These are phyloP conservation scores for Isoetes engelmannii DNA, from an alignment of 83 land plant species.

Conservation along the genomic window DNA sequence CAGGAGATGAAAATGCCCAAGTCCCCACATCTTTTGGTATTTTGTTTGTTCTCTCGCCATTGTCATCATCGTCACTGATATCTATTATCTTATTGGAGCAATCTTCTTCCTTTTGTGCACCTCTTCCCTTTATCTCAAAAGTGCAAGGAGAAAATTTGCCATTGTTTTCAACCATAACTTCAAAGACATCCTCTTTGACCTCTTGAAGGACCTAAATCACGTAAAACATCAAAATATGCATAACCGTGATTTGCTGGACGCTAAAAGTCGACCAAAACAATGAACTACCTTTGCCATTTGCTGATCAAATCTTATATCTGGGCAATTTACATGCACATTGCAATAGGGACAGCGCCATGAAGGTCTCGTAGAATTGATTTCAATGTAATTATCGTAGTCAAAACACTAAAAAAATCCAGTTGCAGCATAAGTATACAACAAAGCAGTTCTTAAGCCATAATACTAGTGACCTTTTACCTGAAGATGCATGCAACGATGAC, in stretches of 20 bases:
- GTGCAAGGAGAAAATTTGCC: constrained; percentile 57
- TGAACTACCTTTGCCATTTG: constrained; percentile 66
- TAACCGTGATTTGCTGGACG: background rate
- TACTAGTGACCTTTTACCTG: constrained; percentile 11
- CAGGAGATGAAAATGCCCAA: background rate
- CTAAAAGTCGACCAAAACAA: background rate
- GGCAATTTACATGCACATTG: constrained; percentile 49
- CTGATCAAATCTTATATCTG: constrained; percentile 70
- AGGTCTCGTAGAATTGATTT: constrained; percentile 74
- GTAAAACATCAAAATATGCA: background rate
- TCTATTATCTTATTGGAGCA: constrained; percentile 15
- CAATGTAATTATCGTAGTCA: constrained; percentile 67
- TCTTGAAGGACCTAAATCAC: constrained; percentile 51
- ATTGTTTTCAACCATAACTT: constrained; percentile 56
- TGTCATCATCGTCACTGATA: constrained; percentile 6
- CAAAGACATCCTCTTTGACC: constrained; percentile 41
- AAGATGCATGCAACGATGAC: constrained; percentile 16
- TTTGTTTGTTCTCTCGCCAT: background rate
- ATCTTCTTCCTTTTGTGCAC: constrained; percentile 1
- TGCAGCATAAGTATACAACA: too few relatives aligned
- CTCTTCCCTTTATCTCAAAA: constrained; percentile 19
- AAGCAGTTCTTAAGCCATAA: too few relatives aligned
- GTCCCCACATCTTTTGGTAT: too few relatives aligned
- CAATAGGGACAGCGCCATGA: constrained; percentile 93
- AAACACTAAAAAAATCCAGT: constrained; percentile 53